Conservation (phyloP, 2,329 filamentous ascomycete species). For the Raffaelea deltoideospora region DNA sequence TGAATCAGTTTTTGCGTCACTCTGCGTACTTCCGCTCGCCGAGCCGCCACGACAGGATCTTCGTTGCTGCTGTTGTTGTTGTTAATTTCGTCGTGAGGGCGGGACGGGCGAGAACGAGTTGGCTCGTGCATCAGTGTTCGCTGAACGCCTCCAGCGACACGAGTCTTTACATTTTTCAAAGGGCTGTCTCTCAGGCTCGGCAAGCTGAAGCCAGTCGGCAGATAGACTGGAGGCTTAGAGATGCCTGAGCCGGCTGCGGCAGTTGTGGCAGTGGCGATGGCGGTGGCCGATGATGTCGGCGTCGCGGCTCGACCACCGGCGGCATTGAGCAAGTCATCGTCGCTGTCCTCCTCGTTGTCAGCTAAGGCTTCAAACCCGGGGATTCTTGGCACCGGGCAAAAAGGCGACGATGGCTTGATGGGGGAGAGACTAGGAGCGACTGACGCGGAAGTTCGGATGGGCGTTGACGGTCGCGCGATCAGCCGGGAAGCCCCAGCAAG, state of each 20-base stretch:
- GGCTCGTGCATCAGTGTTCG: no score
- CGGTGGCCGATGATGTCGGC: background rate
- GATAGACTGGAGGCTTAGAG: no score
- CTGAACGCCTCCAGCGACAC: no score
- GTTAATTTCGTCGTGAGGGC: no score
- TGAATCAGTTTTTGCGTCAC: constrained; percentile 42
- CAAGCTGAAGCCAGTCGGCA: no score
- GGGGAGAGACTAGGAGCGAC: no score
- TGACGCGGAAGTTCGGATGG: no score
- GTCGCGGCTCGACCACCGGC: no score
- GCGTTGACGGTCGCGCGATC: background rate
- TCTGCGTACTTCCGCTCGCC: constrained; percentile 39
- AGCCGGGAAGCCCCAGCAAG: background rate
- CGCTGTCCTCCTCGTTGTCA: constrained; percentile 24
- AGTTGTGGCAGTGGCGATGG: background rate
- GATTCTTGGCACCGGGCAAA: constrained; percentile 3
- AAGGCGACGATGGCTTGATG: background rate
- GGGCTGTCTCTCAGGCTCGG: no score
- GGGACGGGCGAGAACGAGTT: no score
- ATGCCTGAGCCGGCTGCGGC: no score
- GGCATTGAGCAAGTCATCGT: constrained; percentile 22
- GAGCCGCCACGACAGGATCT: constrained; percentile 29
- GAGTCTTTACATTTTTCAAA: no score
- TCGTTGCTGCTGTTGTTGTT: constrained; percentile 32
- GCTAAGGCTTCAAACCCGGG: constrained; percentile 12